Base-by-base conservation (phyloP, 352 stramenopile species). In the Phytophthora chlamydospora region DNA sequence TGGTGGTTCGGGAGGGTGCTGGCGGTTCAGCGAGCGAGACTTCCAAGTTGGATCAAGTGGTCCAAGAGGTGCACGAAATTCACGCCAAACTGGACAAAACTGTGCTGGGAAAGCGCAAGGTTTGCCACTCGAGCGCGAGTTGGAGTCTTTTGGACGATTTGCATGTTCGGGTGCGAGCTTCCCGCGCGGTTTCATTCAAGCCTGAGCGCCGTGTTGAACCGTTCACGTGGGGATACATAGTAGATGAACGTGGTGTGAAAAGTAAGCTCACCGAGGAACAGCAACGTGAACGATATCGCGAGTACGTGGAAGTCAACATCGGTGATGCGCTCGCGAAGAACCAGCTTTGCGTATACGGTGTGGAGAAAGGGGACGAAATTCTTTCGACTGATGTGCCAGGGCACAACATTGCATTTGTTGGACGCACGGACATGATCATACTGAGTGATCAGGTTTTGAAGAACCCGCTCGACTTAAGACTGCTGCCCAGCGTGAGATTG, bases 241-340 rank as follows among this genome's bases (percentile, higher is more conserved):
- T 19, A 17, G 41, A 71, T 66, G 42, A 50, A 46, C 13, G 36
- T 69, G 40, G 42, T 41, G 11, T 54, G 17, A 16, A 48, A 21
- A 53, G 43, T 35, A n/a, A 54, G 41, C 58, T 59, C 31, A 50
- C 41, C 40, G 51, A 59, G 51, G 51, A 59, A 50, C 51, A 74
- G 35, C 59, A 66, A 44, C 53, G 66, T 41, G 49, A 56, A 21
- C 53, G 43, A 43, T 71, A 74, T 57, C 41, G 44, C 34, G 32
- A 13, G 62, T 74, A 69, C 44, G 17, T 74, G 21, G 39, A 71
- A 61, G 59, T 62, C 52, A 66, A 69, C 46, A 66, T 69, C 35
- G 59, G 66, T 54, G 53, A 68, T 71, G 50, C 44, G 31, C 64
- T 69, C n/a, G 43, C 24, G 46, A 53, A 32, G 48, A 58, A 65